Base-by-base conservation (phyloP, 225 moss, liverwort and hornwort genomes). In the Anthoceros angustus region DNA sequence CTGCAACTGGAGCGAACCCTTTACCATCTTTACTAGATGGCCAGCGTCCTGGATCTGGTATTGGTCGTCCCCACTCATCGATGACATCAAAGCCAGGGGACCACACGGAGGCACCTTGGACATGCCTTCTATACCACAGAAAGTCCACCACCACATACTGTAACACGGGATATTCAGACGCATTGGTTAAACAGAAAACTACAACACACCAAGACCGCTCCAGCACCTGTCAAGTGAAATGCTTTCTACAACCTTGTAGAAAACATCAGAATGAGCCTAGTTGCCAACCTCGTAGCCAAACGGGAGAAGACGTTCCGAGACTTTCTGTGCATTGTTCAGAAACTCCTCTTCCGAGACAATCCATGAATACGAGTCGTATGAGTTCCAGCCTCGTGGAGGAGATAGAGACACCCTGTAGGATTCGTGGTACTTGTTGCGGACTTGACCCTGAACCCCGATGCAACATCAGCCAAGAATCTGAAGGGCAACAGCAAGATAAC, bases 131-230 rank as follows among this genome's bases (percentile, higher is more conserved):
- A 72, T 95, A 95, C 95, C 95, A 91, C 68, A 95, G 83, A 69
- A 88, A 95, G 69, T 95, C 95, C 64, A 91, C 73, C 42, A 95
- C 95, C 71, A 88, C 91, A 61, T 88, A 88, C 85, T 88, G 87
- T 80, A 77, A 24, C n/a, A 61, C 15, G 18, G 24, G 4, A 25
- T 21, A 4, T 42, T 38, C 42, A 6, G 32, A 66, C 24, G 32
- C 9, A 32, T 10, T 63, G 10, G 14, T 23, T 63, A 24, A 63
- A 12, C n/a, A n/a, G n/a, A n/a, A n/a, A n/a, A n/a, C n/a, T n/a
- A 12, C 63, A 63, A 25, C 25, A 25, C 25, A 12, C 10, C 14
- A 12, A 23, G 63, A 12, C 61, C 15, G 39, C 25, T 64, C 63
- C 63, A 18, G 25, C 63, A n/a, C 25, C 18, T 64, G 2, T 63